Conservation (phyloP, 2,329 filamentous ascomycete genomes). For the Aspergillus cejpii region DNA sequence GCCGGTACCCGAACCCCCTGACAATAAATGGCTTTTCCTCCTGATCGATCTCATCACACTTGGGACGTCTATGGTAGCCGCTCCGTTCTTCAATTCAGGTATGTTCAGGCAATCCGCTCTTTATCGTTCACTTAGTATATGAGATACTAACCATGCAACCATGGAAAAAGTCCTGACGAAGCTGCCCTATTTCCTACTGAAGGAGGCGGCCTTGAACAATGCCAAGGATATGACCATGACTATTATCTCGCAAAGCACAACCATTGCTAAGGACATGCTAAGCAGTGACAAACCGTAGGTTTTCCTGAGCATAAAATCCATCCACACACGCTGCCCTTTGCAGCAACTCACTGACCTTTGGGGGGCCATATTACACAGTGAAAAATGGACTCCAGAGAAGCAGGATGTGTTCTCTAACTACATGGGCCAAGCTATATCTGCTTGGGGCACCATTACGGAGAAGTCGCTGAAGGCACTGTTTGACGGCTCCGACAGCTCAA, state of each 20-base stretch:
- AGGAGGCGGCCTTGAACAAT: conserved; percentile 14
- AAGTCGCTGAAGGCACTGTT: not conserved
- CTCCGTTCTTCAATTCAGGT: conserved; percentile 24
- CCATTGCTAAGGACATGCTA: conserved; percentile 24
- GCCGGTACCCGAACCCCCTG: conserved; percentile 19
- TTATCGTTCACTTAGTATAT: too few relatives aligned
- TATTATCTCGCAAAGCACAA: conserved; percentile 22
- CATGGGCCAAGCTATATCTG: conserved; percentile 23
- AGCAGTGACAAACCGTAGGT: not conserved
- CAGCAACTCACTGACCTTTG: not conserved
- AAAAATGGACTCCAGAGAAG: conserved; percentile 20
- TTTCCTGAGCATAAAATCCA: too few relatives aligned
- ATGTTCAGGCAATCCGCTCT: not conserved
- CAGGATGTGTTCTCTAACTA: conserved; percentile 26
- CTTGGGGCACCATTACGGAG: conserved; percentile 17
- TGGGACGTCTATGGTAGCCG: conserved; percentile 19
- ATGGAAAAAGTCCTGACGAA: conserved; percentile 12
- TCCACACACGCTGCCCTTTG: not conserved
- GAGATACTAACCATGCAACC: too few relatives aligned
- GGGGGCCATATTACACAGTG: too few relatives aligned
- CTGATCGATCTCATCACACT: conserved; percentile 27
- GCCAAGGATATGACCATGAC: conserved; percentile 23
- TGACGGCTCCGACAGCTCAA: not conserved
- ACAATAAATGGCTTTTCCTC: conserved; percentile 23
- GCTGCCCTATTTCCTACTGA: conserved; percentile 14